phyloP scores from a whole-genome alignment of 2,329 filamentous ascomycete genomes.

The Neofusicoccum umdonicola region DNA sequence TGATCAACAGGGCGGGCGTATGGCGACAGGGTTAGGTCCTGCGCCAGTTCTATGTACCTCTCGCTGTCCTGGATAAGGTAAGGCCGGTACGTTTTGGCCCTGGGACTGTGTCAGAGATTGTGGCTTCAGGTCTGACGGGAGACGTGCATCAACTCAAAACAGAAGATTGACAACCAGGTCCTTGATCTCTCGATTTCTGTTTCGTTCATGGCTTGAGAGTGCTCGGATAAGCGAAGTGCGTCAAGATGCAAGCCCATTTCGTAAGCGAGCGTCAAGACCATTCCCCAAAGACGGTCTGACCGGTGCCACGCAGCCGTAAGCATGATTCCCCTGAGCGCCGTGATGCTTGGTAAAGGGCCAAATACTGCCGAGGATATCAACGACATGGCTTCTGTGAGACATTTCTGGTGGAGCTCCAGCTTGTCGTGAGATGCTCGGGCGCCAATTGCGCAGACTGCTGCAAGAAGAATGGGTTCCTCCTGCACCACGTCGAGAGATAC shows the following conservation, averaged over 20 bases:
- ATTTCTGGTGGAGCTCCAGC: background rate
- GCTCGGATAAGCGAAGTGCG: background rate
- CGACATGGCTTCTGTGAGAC: background rate
- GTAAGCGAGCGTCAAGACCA: background rate
- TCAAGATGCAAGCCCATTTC: background rate
- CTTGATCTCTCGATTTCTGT: background rate
- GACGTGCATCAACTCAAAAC: background rate
- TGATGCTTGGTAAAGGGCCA: background rate
- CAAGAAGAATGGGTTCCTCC: background rate
- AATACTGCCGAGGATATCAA: background rate
- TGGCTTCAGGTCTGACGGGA: background rate
- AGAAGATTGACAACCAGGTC: background rate
- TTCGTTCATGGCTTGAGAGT: background rate
- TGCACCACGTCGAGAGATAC: background rate
- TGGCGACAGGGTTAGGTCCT: background rate
- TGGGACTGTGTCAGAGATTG: background rate
- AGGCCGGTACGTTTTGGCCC: background rate
- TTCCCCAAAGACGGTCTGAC: background rate
- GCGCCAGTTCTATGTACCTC: background rate
- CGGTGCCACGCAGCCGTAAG: background rate
- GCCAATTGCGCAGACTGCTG: background rate
- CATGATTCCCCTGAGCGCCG: background rate
- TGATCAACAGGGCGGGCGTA: background rate
- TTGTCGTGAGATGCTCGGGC: background rate
- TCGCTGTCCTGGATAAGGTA: background rate